phyloP scores from a whole-genome alignment of 176 grass and related monocot genomes.

The Guadua angustifolia region DNA sequence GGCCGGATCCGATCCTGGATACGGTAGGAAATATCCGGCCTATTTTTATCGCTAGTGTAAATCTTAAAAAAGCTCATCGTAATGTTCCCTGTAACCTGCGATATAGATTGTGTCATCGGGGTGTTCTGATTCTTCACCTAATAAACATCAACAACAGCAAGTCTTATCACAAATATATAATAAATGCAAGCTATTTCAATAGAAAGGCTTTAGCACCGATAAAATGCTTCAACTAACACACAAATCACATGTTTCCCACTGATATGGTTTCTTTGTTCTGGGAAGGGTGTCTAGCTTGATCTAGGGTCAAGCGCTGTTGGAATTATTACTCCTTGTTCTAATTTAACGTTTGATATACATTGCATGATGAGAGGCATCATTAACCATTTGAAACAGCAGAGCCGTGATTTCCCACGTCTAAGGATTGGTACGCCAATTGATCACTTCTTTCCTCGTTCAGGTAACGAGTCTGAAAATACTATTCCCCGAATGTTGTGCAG shows the following conservation, averaged over 20 bases:
- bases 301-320: not conserved
- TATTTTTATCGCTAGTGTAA: too few species aligned
- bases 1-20: too few species aligned
- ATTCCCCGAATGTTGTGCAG: constrained; percentile 35
- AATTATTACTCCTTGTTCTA: not conserved
- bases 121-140: too few species aligned
- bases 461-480: not conserved
- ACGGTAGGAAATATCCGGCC: too few species aligned
- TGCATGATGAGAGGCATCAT: constrained; percentile 89
- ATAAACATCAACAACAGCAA: too few species aligned
- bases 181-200: too few species aligned
- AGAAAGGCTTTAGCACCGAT: not conserved
- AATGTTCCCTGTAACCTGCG: too few species aligned
- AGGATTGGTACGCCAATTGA: constrained; percentile 63
- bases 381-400: constrained; percentile 82
- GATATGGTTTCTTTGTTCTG: not conserved
- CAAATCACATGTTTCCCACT: not conserved
- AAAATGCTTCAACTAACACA: not conserved
- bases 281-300: too few species aligned
- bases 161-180: too few species aligned
- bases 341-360: not conserved
- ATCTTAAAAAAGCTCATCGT: too few species aligned
- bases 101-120: too few species aligned
- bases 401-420: constrained; percentile 76
- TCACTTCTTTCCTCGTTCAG: not conserved